phyloP scores from a whole-genome alignment of 2,329 filamentous ascomycete genomes.

The Cytospora schulzeri region DNA sequence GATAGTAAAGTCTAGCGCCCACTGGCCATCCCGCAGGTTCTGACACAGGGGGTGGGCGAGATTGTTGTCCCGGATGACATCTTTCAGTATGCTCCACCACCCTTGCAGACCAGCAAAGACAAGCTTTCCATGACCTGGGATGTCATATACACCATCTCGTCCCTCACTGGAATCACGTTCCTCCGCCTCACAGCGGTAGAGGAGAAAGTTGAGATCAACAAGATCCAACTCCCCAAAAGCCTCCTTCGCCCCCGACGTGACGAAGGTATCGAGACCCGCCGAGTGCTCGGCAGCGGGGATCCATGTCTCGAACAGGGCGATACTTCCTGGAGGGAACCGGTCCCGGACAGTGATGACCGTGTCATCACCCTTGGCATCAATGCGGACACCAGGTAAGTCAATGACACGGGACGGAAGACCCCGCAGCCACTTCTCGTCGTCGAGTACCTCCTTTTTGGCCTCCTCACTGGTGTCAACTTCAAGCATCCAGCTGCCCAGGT shows the following conservation, averaged over 20 bases:
- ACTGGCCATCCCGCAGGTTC: constrained; percentile 86
- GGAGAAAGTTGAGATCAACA: constrained; percentile 84
- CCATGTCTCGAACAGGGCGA: constrained; percentile 94
- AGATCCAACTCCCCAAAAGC: constrained; percentile 77
- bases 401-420: constrained; percentile 84
- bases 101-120: constrained; percentile 97
- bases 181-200: constrained; percentile 91
- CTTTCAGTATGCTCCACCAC: constrained; percentile 91
- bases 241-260: constrained; percentile 76
- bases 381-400: constrained; percentile 70
- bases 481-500: constrained; percentile 88
- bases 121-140: constrained; percentile 80
- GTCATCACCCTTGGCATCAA: constrained; percentile 72
- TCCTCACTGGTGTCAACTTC: constrained; percentile 81
- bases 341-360: constrained; percentile 80
- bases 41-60: constrained; percentile 92
- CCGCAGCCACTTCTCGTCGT: constrained; percentile 71
- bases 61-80: constrained; percentile 85
- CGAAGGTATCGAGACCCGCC: constrained; percentile 79
- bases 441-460: constrained; percentile 63
- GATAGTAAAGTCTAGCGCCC: constrained; percentile 88
- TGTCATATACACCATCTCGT: constrained; percentile 82
- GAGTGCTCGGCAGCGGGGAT: constrained; percentile 86
- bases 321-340: constrained; percentile 88
- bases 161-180: constrained; percentile 78